Evolutionary conservation across 805 yeast species (phyloP).

Genomic region (Myxozyma melibiosi): DNA sequence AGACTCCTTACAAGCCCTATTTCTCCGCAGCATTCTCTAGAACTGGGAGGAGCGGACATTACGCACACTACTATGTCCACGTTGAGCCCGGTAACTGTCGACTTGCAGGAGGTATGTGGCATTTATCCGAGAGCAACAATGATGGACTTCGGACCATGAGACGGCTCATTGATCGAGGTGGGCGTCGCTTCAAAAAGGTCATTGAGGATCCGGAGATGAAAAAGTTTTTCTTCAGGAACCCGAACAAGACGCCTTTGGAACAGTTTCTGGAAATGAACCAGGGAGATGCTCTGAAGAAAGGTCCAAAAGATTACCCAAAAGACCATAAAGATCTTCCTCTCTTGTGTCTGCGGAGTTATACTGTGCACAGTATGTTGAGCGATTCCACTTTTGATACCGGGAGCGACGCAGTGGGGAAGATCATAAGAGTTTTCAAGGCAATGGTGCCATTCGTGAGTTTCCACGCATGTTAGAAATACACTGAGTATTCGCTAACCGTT

Average conservation of each 20-base stretch:
- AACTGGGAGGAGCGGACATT: constrained; percentile 33
- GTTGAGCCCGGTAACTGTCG: constrained; percentile 29
- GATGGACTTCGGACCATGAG: constrained; percentile 29
- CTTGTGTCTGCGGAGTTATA: constrained; percentile 31
- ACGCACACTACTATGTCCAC: constrained; percentile 35
- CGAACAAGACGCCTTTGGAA: constrained; percentile 12
- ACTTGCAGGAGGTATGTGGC: constrained; percentile 32
- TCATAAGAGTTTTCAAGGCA: constrained; percentile 17
- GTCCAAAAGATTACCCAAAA: constrained; percentile 33
- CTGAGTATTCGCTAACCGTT: neutral
- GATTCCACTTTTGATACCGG: constrained; percentile 23
- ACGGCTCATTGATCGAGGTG: constrained; percentile 27
- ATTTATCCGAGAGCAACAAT: constrained; percentile 17
- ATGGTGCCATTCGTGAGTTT: constrained; percentile 27
- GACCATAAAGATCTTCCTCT: constrained; percentile 30
- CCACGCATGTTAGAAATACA: neutral
- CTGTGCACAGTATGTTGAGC: constrained; percentile 10
- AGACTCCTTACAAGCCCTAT: constrained; percentile 35
- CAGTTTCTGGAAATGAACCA: constrained; percentile 34
- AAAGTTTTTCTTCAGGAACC: constrained; percentile 12
- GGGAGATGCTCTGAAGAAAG: constrained; percentile 31
- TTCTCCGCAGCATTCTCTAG: constrained; percentile 35
- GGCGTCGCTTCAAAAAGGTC: constrained; percentile 19
- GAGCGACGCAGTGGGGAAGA: constrained; percentile 15
- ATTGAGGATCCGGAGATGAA: constrained; percentile 16